Percentiles rank a stretch among this genome's conserved stretches.
Conservation (phyloP, 768 basidiomycete genomes). For the Termitomyces sp. region DNA sequence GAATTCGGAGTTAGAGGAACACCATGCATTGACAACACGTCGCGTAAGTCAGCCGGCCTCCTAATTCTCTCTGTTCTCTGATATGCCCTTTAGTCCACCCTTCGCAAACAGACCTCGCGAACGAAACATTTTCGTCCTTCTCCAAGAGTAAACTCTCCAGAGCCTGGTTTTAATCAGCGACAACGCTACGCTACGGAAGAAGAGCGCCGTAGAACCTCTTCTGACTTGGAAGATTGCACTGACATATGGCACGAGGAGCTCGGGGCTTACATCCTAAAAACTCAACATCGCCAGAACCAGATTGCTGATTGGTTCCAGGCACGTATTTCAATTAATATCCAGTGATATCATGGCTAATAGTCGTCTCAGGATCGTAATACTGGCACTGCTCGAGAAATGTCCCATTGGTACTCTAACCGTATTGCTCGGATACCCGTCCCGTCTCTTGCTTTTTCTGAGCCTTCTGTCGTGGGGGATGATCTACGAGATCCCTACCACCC, state of each 20-base stretch:
- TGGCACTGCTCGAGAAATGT: slow-evolving; percentile 50
- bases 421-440: slow-evolving; percentile 40
- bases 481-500: slow-evolving; percentile 15
- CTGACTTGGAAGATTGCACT: slow-evolving; percentile 77
- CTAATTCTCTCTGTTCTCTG: not conserved
- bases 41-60: slow-evolving; percentile 42
- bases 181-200: slow-evolving; percentile 26
- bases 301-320: slow-evolving; percentile 71
- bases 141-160: slow-evolving; percentile 19
- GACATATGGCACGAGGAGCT: slow-evolving; percentile 74
- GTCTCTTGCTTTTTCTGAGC: slow-evolving; percentile 19
- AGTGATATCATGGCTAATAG: not conserved
- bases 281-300: slow-evolving; percentile 66
- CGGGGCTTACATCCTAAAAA: slow-evolving; percentile 62
- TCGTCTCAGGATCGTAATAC: slow-evolving; percentile 60
- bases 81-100: slow-evolving; percentile 23
- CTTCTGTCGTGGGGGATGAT: slow-evolving; percentile 23
- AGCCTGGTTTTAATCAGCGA: slow-evolving; percentile 20
- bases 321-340: slow-evolving; percentile 27
- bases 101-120: slow-evolving; percentile 38
- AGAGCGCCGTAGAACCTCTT: slow-evolving; percentile 51
- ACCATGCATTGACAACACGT: slow-evolving; percentile 35
- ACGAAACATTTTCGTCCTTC: slow-evolving; percentile 28
- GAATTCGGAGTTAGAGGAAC: slow-evolving; percentile 49
- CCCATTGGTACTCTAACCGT: slow-evolving; percentile 50